phyloP scores from a whole-genome alignment of 345 rosid species.

The Mercurialis annua region DNA sequence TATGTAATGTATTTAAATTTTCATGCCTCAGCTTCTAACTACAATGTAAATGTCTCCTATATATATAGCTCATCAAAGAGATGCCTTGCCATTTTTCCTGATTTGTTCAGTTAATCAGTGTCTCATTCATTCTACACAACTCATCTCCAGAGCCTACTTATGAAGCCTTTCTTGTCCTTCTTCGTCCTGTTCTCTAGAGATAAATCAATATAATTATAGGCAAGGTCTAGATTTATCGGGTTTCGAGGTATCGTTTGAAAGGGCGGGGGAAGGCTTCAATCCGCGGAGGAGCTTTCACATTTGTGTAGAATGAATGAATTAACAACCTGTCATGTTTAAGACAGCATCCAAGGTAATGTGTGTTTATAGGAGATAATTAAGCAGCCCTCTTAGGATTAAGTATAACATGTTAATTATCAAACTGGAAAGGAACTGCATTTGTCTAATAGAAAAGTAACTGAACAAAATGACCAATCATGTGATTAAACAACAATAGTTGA shows the following conservation, averaged over 20 bases:
- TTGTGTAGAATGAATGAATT: constrained; percentile 61
- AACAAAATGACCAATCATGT: not conserved
- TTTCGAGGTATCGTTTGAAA: constrained; percentile 64
- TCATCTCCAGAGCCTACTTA: constrained; percentile 72
- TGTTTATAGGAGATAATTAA: not conserved
- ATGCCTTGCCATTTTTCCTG: too few relatives aligned
- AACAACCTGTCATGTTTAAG: constrained; percentile 47
- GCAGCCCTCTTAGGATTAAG: not conserved
- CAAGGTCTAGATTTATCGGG: constrained; percentile 86
- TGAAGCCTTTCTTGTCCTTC: constrained; percentile 69
- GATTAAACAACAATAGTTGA: not conserved
- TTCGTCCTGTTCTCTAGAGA: constrained; percentile 78
- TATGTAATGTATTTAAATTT: too few relatives aligned
- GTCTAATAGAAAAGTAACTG: not conserved
- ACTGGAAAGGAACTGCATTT: not conserved
- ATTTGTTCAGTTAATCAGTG: not conserved
- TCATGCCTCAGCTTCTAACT: constrained; percentile 3
- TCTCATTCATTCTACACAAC: not conserved
- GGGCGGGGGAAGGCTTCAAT: constrained; percentile 90
- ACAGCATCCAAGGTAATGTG: constrained; percentile 1
- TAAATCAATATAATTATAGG: constrained; percentile 55
- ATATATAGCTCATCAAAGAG: not conserved
- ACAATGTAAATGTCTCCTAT: constrained; percentile 2
- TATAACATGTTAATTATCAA: not conserved
- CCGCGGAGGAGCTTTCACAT: constrained; percentile 49